These are phyloP conservation scores for Vitis labrusca DNA, from an alignment of 164 flowering plant genomes.

Conservation along the genomic window DNA sequence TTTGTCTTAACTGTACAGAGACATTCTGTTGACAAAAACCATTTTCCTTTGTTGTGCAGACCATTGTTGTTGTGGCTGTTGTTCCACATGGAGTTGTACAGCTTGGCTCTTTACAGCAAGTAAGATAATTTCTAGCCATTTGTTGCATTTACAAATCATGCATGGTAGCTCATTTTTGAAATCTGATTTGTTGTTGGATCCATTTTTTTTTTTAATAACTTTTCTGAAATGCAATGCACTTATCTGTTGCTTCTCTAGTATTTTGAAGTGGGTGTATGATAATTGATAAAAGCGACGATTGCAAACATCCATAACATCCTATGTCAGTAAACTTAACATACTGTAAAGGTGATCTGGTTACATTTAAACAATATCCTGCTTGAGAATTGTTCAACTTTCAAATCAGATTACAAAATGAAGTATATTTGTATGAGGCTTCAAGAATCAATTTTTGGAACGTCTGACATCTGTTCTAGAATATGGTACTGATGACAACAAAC, in stretches of 20 bases:
- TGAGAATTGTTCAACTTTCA: too few relatives aligned
- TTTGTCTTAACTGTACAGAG: background rate
- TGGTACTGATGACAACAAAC: too few relatives aligned
- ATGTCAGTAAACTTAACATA: too few relatives aligned
- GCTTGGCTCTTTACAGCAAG: slow-evolving; percentile 71
- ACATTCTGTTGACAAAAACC: background rate
- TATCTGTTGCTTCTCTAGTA: background rate
- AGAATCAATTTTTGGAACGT: too few relatives aligned
- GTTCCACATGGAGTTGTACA: slow-evolving; percentile 80
- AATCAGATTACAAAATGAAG: too few relatives aligned
- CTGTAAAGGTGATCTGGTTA: too few relatives aligned
- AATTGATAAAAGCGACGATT: background rate
- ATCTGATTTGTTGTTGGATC: background rate
- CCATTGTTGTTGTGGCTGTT: slow-evolving; percentile 65
- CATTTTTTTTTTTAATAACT: too few relatives aligned
- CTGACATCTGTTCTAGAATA: too few relatives aligned
- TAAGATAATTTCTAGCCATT: slow-evolving; percentile 26
- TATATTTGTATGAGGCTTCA: too few relatives aligned
- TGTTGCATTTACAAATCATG: background rate
- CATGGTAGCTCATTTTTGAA: background rate
- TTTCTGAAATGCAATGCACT: too few relatives aligned
- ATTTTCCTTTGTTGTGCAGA: slow-evolving; percentile 36
- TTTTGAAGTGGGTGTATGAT: background rate
- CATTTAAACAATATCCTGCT: too few relatives aligned
- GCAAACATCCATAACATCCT: too few relatives aligned